These are phyloP conservation scores for Euphorbia peplus DNA, from an alignment of 345 rosid species.

Conservation along the genomic window DNA sequence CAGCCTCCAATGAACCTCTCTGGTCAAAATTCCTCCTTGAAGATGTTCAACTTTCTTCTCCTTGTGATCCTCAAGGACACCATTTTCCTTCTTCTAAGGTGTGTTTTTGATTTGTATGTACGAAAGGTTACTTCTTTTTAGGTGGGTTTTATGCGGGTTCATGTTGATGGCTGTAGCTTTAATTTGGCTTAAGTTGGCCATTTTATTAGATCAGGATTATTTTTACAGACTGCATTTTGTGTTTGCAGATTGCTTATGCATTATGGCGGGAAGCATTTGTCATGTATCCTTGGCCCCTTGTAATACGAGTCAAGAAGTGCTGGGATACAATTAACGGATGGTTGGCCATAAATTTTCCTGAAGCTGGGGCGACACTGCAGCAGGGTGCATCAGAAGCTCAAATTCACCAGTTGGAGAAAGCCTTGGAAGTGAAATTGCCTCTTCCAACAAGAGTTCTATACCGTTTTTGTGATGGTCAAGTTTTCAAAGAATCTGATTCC, in stretches of 20 bases:
- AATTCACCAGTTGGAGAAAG: constrained; percentile 44
- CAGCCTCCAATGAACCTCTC: constrained; percentile 63
- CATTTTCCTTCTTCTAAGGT: constrained; percentile 73
- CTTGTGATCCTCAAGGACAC: constrained; percentile 61
- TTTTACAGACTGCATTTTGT: not conserved
- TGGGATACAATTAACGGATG: constrained; percentile 67
- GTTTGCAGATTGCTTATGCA: constrained; percentile 50
- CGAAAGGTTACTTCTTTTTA: too few species aligned
- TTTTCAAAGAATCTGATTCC: constrained; percentile 6
- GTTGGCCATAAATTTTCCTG: constrained; percentile 63
- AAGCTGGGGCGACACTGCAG: constrained; percentile 60
- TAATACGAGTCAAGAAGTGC: constrained; percentile 62
- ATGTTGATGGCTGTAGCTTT: constrained; percentile 2
- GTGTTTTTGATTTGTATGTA: too few species aligned
- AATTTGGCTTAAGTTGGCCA: not conserved
- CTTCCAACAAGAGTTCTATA: constrained; percentile 73
- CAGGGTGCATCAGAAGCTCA: constrained; percentile 76
- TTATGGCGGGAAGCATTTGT: constrained; percentile 68
- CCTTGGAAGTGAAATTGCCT: constrained; percentile 64
- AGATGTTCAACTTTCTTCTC: constrained; percentile 62
- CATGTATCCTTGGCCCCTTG: constrained; percentile 86
- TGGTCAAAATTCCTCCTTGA: constrained; percentile 62
- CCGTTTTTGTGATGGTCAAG: constrained; percentile 83
- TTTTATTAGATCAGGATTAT: not conserved
- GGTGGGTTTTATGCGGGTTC: too few species aligned